phyloP scores from a whole-genome alignment of 495 filamentous ascomycete species.

The Parmelia sp. region DNA sequence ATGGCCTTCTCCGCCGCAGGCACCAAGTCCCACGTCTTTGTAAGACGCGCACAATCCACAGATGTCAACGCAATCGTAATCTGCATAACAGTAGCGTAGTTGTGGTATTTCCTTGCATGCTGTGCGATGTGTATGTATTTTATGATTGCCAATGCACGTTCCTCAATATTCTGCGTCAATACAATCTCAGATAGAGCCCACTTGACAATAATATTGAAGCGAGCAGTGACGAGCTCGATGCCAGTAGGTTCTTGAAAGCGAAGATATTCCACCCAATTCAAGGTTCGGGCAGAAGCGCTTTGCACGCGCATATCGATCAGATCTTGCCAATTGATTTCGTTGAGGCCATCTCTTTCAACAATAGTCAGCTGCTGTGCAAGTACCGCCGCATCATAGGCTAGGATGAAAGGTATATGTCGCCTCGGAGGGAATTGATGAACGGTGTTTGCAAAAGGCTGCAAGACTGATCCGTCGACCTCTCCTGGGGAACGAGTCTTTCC shows the following conservation, averaged over 20 bases:
- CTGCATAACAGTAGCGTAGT: constrained; percentile 96
- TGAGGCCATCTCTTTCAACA: constrained; percentile 91
- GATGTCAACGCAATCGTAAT: constrained; percentile 85
- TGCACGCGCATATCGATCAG: constrained; percentile 92
- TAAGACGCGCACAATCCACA: constrained; percentile 68
- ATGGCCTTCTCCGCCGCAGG: constrained; percentile 61
- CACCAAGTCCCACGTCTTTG: constrained; percentile 75
- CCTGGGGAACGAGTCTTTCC: constrained; percentile 20
- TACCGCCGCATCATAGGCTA: constrained; percentile 82
- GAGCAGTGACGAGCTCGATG: constrained; percentile 90
- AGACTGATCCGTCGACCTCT: constrained; percentile 19
- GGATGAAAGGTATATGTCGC: constrained; percentile 78
- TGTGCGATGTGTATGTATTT: constrained; percentile 91
- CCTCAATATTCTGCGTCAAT: constrained; percentile 72
- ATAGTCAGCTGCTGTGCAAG: constrained; percentile 92
- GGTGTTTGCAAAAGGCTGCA: constrained; percentile 24
- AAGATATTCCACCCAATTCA: constrained; percentile 90
- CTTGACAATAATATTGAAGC: constrained; percentile 96
- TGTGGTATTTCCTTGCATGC: constrained; percentile 77
- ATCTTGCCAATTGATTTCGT: constrained; percentile 97
- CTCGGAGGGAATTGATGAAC: constrained; percentile 26
- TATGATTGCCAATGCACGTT: constrained; percentile 75
- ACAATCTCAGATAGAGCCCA: constrained; percentile 92
- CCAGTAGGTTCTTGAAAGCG: constrained; percentile 73
- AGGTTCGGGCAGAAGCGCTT: constrained; percentile 55